phyloP scores from a whole-genome alignment of 1,139 yeast species.

The Yamadazyma friedrichii region DNA sequence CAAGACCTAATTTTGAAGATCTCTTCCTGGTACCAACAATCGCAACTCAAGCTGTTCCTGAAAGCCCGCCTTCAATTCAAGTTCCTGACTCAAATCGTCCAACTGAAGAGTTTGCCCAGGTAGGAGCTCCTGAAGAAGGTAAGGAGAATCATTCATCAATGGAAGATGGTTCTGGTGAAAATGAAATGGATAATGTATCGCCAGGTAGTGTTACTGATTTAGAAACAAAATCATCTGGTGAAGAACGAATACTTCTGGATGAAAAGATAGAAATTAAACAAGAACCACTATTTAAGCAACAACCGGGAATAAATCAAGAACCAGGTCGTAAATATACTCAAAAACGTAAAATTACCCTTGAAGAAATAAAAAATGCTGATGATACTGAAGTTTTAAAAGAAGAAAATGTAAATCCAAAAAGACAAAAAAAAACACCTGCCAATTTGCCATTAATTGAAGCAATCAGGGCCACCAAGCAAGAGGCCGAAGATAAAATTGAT shows the following conservation, averaged over 20 bases:
- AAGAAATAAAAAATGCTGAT: constrained; percentile 1
- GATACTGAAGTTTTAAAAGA: not conserved
- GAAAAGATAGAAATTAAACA: not conserved
- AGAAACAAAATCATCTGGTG: too few species aligned
- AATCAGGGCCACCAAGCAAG: constrained; percentile 28
- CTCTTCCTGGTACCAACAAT: constrained; percentile 11
- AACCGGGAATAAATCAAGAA: not conserved
- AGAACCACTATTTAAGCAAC: not conserved
- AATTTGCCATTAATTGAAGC: constrained; percentile 28
- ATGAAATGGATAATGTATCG: too few species aligned
- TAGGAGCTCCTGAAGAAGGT: too few species aligned
- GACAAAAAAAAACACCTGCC: not conserved
- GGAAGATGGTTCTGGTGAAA: too few species aligned
- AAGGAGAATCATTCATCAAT: too few species aligned
- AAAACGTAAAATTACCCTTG: constrained; percentile 2
- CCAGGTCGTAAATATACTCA: not conserved
- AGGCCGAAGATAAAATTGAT: constrained; percentile 21
- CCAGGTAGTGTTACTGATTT: too few species aligned
- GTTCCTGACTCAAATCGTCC: too few species aligned
- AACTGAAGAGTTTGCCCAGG: too few species aligned
- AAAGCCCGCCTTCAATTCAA: too few species aligned
- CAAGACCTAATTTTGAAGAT: constrained; percentile 3
- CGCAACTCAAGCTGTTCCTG: too few species aligned
- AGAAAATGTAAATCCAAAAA: constrained; percentile 3
- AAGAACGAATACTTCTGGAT: not conserved